Base-by-base conservation (phyloP, 139 green algal species). In the Micractinium sp. region DNA sequence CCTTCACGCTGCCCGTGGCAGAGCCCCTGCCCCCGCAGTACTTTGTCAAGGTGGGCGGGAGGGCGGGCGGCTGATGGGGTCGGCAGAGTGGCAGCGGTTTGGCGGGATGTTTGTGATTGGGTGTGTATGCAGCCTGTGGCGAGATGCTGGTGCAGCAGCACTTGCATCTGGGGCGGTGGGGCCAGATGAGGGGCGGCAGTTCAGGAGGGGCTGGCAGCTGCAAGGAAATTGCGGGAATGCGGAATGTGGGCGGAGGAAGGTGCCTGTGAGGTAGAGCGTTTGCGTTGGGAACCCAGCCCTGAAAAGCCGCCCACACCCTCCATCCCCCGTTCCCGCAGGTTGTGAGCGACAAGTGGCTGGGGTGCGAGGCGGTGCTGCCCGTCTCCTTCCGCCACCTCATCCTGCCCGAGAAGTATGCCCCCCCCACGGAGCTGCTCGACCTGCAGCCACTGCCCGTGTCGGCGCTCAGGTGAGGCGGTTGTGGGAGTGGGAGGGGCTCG, bases 21-120 rank as follows among this genome's bases (percentile, higher is more conserved):
- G 98, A 99, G 92, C 98, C 98, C 13, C 92, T 99, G 86, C 98
- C 98, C 18, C 98, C 98, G 39, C 98, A 99, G 95, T 99, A 99
- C 93, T 99, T 99, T 84, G 91, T 99, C 35, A 88, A 88, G 92
- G 92, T 92, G 61, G 3, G 85, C 35, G 3, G 61, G 22, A 20
- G 33, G 33, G 60, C 47, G 4, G 63, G 63, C 22, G 63, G n/a
- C 63, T 76, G 69, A 2, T 76, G 20, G 63, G 63, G 63, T 20
- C 63, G 14, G n/a, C n/a, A n/a, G n/a, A n/a, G n/a, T n/a, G n/a
- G n/a, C n/a, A n/a, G n/a, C n/a, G n/a, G n/a, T n/a, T n/a, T n/a
- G n/a, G n/a, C n/a, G n/a, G n/a, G n/a, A n/a, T n/a, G n/a, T n/a
- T n/a, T n/a, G n/a, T n/a, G n/a, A n/a, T n/a, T n/a, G n/a, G n/a